phyloP scores from a whole-genome alignment of 495 filamentous ascomycete genomes.

The Penicillium chermesinum region DNA sequence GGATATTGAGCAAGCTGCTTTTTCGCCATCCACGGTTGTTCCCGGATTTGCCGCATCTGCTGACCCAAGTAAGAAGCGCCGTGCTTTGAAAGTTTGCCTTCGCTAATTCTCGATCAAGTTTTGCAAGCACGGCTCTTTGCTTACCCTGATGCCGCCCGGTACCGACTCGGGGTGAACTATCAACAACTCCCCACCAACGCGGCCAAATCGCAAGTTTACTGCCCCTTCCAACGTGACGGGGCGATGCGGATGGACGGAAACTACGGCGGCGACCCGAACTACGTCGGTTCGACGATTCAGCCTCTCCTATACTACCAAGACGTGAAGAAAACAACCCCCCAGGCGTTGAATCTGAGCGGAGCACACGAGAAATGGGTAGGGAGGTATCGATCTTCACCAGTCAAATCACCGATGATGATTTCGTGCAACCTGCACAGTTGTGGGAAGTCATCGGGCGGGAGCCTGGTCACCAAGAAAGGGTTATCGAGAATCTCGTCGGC shows the following conservation, averaged over 20 bases:
- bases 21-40: conserved; percentile 46
- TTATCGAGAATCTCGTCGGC: conserved; percentile 49
- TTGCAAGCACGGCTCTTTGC: conserved; percentile 66
- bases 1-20: conserved; percentile 47
- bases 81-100: no score
- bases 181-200: conserved; percentile 44
- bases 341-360: conserved; percentile 19
- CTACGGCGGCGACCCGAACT: conserved; percentile 59
- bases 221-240: conserved; percentile 67
- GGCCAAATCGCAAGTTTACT: conserved; percentile 44
- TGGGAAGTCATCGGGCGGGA: conserved; percentile 51
- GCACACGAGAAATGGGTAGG: conserved; percentile 55
- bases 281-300: conserved; percentile 34
- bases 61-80: conserved; percentile 41
- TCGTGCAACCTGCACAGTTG: conserved; percentile 19
- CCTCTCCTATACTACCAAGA: conserved; percentile 17
- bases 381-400: conserved; percentile 28
- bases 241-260: conserved; percentile 57
- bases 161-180: conserved; percentile 44
- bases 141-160: conserved; percentile 53
- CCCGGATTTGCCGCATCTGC: conserved; percentile 40
- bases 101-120: conserved; percentile 26
- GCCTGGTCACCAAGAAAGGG: conserved; percentile 54
- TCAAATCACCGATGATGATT: conserved; percentile 15
- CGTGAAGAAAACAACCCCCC: conserved; percentile 4